Conservation (phyloP, 768 basidiomycete genomes). For the Trametopsis cervina region DNA sequence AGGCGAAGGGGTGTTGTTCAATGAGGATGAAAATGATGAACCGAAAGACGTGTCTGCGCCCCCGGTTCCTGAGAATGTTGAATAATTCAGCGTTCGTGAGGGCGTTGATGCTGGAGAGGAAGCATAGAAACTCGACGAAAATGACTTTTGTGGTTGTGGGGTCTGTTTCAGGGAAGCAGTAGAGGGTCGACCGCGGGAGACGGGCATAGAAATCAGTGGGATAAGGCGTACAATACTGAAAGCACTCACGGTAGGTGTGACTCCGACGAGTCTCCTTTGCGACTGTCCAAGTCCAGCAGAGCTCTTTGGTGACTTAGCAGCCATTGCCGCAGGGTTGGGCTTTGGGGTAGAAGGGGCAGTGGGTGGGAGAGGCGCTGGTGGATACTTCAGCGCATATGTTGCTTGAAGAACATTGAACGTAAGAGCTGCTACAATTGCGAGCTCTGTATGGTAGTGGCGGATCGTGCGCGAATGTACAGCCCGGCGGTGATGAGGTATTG, state of each 20-base stretch:
- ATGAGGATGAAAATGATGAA: constrained; percentile 23
- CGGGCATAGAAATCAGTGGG: too few relatives aligned
- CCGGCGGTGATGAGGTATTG: too few relatives aligned
- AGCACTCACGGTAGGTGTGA: constrained; percentile 10
- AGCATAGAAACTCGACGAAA: constrained; percentile 19
- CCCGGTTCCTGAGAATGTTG: constrained; percentile 21
- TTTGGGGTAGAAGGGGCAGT: constrained; percentile 16
- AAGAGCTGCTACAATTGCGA: constrained; percentile 24
- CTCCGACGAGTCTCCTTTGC: constrained; percentile 2
- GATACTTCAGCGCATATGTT: constrained; percentile 29
- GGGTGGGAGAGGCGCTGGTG: constrained; percentile 24
- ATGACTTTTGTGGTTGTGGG: constrained; percentile 23
- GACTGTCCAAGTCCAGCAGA: not conserved
- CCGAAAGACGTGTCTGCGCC: constrained; percentile 27
- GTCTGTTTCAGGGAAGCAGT: constrained; percentile 11
- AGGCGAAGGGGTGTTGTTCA: constrained; percentile 16
- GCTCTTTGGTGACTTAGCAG: constrained; percentile 1
- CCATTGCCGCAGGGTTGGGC: not conserved
- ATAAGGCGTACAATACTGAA: constrained; percentile 21
- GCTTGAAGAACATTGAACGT: constrained; percentile 30
- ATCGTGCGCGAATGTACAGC: too few relatives aligned
- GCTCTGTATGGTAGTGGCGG: constrained; percentile 23
- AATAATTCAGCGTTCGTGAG: constrained; percentile 26
- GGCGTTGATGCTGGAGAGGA: constrained; percentile 33
- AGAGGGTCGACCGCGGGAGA: too few relatives aligned